Conservation (phyloP, 345 rosid species). For the Gossypioides kirkii region DNA sequence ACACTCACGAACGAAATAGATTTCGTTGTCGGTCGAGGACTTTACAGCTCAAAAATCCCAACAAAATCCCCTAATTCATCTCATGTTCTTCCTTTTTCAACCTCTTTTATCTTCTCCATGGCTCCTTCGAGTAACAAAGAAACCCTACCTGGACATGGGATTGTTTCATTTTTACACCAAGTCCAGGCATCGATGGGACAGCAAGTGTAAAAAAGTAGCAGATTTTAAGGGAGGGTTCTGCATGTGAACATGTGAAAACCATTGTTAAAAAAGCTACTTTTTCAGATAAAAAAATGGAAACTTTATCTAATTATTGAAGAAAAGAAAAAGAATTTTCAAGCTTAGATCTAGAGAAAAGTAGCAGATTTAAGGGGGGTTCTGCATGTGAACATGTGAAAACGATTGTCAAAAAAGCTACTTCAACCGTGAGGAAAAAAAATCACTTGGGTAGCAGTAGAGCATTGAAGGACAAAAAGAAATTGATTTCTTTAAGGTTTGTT, state of each 20-base stretch:
- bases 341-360: constrained; percentile 11
- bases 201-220: no score
- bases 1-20: no score
- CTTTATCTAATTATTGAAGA: background rate
- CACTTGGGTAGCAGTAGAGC: background rate
- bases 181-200: constrained; percentile 29
- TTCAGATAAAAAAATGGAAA: background rate
- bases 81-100: no score
- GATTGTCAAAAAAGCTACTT: background rate
- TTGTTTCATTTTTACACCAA: constrained; percentile 59
- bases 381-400: constrained; percentile 16
- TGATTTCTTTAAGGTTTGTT: constrained; percentile 11
- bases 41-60: no score
- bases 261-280: no score
- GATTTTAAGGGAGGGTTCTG: no score
- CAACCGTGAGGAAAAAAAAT: background rate
- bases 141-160: no score
- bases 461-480: background rate
- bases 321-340: background rate
- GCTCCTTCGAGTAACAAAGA: constrained; percentile 43
- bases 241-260: no score
- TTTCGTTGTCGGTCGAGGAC: no score
- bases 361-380: background rate
- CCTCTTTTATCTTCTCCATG: constrained; percentile 62
- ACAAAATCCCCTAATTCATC: no score